Percentiles rank a stretch among this genome's conserved stretches.
These are phyloP conservation scores for Isoetes taiwanensis DNA, from an alignment of 75 land plant genomes.

Conservation along the genomic window DNA sequence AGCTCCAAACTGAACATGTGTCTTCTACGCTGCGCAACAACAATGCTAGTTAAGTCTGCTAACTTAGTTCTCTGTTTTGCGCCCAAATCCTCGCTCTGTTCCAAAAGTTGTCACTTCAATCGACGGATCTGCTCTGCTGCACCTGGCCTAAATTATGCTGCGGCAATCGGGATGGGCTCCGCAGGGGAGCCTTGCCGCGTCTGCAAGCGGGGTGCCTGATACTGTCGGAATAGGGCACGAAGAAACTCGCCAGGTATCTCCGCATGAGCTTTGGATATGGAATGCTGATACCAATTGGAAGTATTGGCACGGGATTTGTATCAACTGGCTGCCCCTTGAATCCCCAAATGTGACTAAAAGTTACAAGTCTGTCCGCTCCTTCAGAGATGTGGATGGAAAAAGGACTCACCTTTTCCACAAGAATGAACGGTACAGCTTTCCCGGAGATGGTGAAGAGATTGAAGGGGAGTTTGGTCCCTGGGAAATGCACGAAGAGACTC, in stretches of 20 bases:
- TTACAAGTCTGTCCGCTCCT: slow-evolving; percentile 31
- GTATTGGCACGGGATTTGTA: slow-evolving; percentile 39
- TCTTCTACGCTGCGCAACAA: too few relatives aligned
- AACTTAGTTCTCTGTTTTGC: too few relatives aligned
- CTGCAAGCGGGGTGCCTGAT: slow-evolving; percentile 8
- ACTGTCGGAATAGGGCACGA: slow-evolving; percentile 11
- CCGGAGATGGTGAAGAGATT: slow-evolving; percentile 24
- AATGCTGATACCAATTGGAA: slow-evolving; percentile 29
- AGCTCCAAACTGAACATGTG: too few relatives aligned
- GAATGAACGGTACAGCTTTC: slow-evolving; percentile 29
- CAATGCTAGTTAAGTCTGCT: too few relatives aligned
- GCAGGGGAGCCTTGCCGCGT: background rate
- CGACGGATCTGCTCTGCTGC: too few relatives aligned
- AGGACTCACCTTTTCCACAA: slow-evolving; percentile 21
- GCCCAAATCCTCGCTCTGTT: too few relatives aligned
- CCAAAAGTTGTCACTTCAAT: too few relatives aligned
- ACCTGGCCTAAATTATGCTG: too few relatives aligned
- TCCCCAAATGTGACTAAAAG: slow-evolving; percentile 10
- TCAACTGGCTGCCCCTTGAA: slow-evolving; percentile 14
- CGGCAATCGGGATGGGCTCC: too few relatives aligned
- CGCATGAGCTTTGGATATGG: slow-evolving; percentile 33
- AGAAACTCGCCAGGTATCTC: slow-evolving; percentile 16
- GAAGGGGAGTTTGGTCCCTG: slow-evolving; percentile 37
- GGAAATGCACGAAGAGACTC: slow-evolving; percentile 23
- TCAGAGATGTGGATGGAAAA: slow-evolving; percentile 25